Evolutionary conservation across 2,329 filamentous ascomycete genomes (phyloP).

Genomic region (Talaromyces piceae): DNA sequence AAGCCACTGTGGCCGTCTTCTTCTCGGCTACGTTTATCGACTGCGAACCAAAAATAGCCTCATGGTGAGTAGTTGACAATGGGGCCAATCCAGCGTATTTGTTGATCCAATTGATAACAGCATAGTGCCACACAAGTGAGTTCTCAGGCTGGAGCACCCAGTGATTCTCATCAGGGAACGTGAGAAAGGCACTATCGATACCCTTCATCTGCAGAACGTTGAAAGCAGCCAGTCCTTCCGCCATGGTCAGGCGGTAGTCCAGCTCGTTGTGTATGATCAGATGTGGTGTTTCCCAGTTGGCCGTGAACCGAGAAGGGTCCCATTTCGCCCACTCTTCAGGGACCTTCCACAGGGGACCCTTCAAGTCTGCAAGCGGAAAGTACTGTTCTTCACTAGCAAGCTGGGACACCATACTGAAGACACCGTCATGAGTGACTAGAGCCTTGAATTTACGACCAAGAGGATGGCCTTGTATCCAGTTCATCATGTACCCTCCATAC

Average conservation of each 20-base stretch:
- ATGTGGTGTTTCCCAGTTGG: slow-evolving; percentile 78
- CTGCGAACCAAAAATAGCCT: neutral
- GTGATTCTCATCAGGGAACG: slow-evolving; percentile 73
- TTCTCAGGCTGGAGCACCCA: slow-evolving; percentile 93
- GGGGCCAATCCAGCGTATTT: slow-evolving; percentile 47
- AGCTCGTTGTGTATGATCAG: slow-evolving; percentile 85
- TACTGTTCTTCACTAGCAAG: slow-evolving; percentile 48
- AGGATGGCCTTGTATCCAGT: slow-evolving; percentile 50
- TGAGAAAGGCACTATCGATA: slow-evolving; percentile 69
- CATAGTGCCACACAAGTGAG: slow-evolving; percentile 78
- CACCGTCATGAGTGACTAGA: slow-evolving; percentile 48
- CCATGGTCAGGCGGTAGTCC: slow-evolving; percentile 80
- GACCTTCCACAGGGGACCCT: slow-evolving; percentile 44
- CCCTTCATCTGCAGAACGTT: slow-evolving; percentile 72
- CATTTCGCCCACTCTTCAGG: slow-evolving; percentile 48
- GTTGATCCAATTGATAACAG: slow-evolving; percentile 72
- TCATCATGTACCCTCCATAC: slow-evolving; percentile 56
- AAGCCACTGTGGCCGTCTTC: slow-evolving; percentile 3
- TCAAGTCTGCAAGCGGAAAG: slow-evolving; percentile 48
- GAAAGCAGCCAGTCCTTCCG: slow-evolving; percentile 77
- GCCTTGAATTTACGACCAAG: slow-evolving; percentile 51
- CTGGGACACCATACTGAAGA: slow-evolving; percentile 38
- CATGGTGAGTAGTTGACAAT: slow-evolving; percentile 20
- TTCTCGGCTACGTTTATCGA: neutral
- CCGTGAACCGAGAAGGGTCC: slow-evolving; percentile 50